Conservation (phyloP, 352 stramenopile genomes). For the Pythium angustatum region DNA sequence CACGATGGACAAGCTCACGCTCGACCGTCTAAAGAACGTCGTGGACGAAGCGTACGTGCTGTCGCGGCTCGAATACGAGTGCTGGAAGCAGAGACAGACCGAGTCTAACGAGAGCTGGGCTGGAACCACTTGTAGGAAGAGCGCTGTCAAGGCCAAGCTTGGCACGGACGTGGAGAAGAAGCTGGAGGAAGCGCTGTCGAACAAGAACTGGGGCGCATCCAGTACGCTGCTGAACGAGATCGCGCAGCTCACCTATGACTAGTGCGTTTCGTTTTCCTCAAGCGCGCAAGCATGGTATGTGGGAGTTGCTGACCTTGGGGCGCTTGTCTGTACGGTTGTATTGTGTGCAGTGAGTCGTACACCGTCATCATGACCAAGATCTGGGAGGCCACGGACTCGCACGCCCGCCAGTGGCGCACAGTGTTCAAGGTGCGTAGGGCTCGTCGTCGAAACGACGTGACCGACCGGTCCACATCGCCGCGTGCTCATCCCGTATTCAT, state of each 20-base stretch:
- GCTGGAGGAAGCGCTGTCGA: constrained; percentile 95
- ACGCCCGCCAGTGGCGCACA: constrained; percentile 93
- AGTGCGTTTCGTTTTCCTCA: constrained; percentile 61
- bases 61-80: neutral
- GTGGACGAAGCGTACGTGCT: constrained; percentile 84
- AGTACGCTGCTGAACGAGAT: constrained; percentile 98
- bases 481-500: too few species aligned
- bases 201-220: constrained; percentile 99
- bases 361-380: constrained; percentile 92
- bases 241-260: constrained; percentile 96
- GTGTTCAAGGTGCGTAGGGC: constrained; percentile 97
- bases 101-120: neutral
- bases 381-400: constrained; percentile 92
- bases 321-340: too few species aligned
- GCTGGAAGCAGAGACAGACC: constrained; percentile 6
- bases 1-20: constrained; percentile 80
- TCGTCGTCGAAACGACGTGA: too few species aligned
- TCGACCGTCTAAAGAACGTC: constrained; percentile 87
- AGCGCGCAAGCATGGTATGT: too few species aligned
- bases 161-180: constrained; percentile 87
- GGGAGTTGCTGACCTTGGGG: neutral
- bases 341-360: constrained; percentile 86
- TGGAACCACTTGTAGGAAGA: constrained; percentile 56
- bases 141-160: constrained; percentile 83
- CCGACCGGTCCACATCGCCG: too few species aligned